Evolutionary conservation across 768 basidiomycete genomes (phyloP), one percentile per base, ranked within the genome.

Genomic region (button mushroom (Agaricus bisporus)): DNA sequence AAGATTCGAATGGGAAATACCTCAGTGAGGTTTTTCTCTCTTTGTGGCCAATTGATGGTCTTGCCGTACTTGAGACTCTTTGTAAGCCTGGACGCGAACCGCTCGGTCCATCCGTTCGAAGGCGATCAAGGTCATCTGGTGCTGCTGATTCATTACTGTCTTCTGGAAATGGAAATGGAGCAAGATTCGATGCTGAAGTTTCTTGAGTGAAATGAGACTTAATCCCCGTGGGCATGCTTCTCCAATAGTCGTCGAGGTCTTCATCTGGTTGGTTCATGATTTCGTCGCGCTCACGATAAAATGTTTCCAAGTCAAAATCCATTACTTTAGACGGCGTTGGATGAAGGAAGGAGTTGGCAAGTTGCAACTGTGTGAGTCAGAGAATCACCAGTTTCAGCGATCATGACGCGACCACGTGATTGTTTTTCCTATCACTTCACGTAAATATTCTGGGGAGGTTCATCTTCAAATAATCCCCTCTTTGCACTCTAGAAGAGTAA

Each of bases 211-310:
- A 35, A 48, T 54, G 53, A 42, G 47, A 36, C 46, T 54, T 32
- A n/a, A 5, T 54, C 20, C 32, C 41, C 39, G 25, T 37, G 22
- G 60, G 56, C 37, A 70, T 60, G 26, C 73, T 65, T 41, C 65
- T 64, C 43, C 78, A 57, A 58, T 78, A 83, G 42, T 76, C 73
- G 14, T 77, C 69, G 43, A 77, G 57, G 37, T 77, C 74, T 62
- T 83, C 80, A 37, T 81, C 77, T 3, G 79, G 77, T 15, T 78
- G 55, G 43, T 69, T 73, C 80, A 83, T 79, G 8, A 70, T 72
- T 49, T 65, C 67, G 48, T 83, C 78, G 63, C 79, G 80, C 63
- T 83, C 82, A 18, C 63, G 64, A 59, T 78, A 85, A 56, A 81
- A 83, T 1, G 67, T 64, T 10, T 80, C 71, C 11, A 74, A 28